Percentiles rank a stretch among this genome's conserved stretches.
Evolutionary conservation across 2,329 filamentous ascomycete genomes (phyloP).

Genomic region (Pestalotiopsis sp.): DNA sequence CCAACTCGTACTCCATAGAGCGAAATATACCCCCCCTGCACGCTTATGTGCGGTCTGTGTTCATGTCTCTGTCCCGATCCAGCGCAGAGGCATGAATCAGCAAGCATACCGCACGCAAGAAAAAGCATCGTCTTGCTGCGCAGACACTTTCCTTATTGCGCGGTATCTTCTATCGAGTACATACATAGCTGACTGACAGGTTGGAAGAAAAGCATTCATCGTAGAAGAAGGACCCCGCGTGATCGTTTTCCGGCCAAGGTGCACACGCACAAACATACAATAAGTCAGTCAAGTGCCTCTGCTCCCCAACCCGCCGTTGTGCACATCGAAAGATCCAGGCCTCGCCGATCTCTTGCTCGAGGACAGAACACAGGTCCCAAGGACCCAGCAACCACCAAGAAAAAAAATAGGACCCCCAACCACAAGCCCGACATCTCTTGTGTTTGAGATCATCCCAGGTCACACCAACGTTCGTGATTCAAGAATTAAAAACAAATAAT

Average conservation of each 20-base stretch:
- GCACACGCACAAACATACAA: neutral
- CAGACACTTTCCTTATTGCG: slow-evolving; percentile 1
- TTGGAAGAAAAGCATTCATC: neutral
- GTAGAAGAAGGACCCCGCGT: neutral
- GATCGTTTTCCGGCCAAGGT: neutral
- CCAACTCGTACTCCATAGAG: neutral
- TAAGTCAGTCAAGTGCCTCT: slow-evolving; percentile 6
- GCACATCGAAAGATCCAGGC: slow-evolving; percentile 12
- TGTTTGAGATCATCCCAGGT: neutral
- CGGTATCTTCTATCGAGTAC: neutral
- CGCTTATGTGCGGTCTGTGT: neutral
- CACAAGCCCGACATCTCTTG: neutral
- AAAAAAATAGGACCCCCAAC: neutral
- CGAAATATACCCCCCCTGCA: neutral
- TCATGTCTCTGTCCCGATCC: neutral
- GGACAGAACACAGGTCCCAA: neutral
- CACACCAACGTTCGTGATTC: neutral
- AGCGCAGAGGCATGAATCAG: neutral
- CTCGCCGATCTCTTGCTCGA: slow-evolving; percentile 12
- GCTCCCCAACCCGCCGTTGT: neutral
- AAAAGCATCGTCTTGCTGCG: neutral
- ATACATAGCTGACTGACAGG: neutral
- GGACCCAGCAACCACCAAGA: neutral
- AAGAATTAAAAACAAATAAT: neutral
- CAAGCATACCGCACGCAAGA: neutral